Evolutionary conservation across 305 asterid species (phyloP), one percentile per base, ranked within the genome.

Genomic region (Solanum hybrid): DNA sequence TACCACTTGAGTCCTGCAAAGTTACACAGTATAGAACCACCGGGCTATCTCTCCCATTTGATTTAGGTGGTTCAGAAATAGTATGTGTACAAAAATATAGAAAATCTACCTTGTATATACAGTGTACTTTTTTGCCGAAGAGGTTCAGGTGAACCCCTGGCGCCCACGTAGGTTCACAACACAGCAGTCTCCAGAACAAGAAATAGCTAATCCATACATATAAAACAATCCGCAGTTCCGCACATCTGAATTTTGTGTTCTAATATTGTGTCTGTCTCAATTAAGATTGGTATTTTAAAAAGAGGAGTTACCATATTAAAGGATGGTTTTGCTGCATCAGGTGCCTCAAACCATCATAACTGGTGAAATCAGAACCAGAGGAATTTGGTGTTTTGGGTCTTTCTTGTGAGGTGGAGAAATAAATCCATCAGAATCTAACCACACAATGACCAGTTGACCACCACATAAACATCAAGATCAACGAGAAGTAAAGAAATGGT

Each of bases 261-360:
- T 56, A 29, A 46, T 16, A 17, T 27, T 46, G 72, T 82, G 72
- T 27, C 72, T 27, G 12, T 36, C 87, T 29, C 37, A 82, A 46
- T 40, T 20, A n/a, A 35, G 31, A 22, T 35, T 79, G 17, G 20
- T 14, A 82, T 10, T 81, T 82, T 38, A 38, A 38, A 29, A 46
- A 84, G 10, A 27, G 37, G 26, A 42, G 40, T 46, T 82, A 82
- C 20, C 29, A 46, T 14, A 82, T 46, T 46, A 46, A 82, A 82
- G 40, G 73, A 84, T 27, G 73, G 40, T 37, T 20, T 29, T 29
- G 98, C 97, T 88, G 98, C 97, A 95, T 96, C 99, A 90, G 98
- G 94, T 76, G 97, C 98, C 88, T 95, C 98, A 90, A 96, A 42
- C 97, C 94, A 91, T 94, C 99, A 82, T 96, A 96, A 91, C 97